Base-by-base conservation (phyloP, 1,139 yeast genomes). In the Candida frijolesensis region DNA sequence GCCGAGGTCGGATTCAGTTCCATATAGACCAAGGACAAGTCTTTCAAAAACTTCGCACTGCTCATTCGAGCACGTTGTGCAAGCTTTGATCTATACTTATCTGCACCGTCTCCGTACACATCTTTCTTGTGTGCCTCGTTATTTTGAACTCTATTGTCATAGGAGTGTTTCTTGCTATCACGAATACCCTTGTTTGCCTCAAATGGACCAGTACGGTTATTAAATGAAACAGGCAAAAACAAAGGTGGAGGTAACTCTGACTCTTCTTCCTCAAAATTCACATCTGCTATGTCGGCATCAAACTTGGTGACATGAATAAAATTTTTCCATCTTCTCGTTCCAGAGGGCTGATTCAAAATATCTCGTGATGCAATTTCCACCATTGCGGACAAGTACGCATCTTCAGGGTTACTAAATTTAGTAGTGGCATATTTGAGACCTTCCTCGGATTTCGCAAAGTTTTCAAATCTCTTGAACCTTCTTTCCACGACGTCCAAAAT, bases 161-260 rank as follows among this genome's bases (percentile, higher is more conserved):
- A 78, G 16, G 96, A 89, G 51, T 84, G 82, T 51, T 85, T 83
- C 71, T 92, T 92, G 63, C 82, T 84, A 54, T 91, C 97, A 54
- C 96, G 76, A 33, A 92, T 80, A 47, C 98, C 98, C 48, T 74
- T 72, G 62, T 92, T 92, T 32, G 90, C 96, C 54, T 82, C 88
- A 52, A 70, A 72, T 0, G 74, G 64, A 27, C 97, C 97, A 0
- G 96, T 94, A 60, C 95, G 78, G 61, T 89, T 85, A 65, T 91
- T 92, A 68, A 92, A 92, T 0, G 96, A 85, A 50, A 85, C 75
- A 50, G 84, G 85, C 50, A 80, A 63, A 1, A 74, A 60, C 29
- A 73, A 55, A 4, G 80, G 78, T 1, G 64, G 53, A 3, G 76
- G 74, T 9, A 54, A 56, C 11, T 65, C 65, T 25, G 61, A 64